A percentile compares a stretch with the other conserved stretches of the same genome.
Evolutionary conservation across 2,329 filamentous ascomycete genomes (phyloP).

Genomic region (Didymella pinodella): DNA sequence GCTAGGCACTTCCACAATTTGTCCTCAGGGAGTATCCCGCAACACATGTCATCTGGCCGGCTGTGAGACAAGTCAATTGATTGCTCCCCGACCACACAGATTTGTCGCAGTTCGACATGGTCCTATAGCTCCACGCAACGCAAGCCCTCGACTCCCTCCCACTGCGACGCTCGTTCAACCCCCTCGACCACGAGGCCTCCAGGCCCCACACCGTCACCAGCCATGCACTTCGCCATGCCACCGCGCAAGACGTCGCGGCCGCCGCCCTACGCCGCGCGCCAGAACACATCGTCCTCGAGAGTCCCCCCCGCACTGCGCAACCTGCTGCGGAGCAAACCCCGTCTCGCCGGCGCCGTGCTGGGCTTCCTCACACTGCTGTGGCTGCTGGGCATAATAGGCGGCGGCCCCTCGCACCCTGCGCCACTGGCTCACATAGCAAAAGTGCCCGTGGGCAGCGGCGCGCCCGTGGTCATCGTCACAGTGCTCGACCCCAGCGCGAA

Average conservation of each 20-base stretch:
- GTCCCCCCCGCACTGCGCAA: constrained; percentile 57
- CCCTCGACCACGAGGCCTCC: constrained; percentile 16
- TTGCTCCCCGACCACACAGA: background rate
- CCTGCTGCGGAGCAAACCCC: constrained; percentile 66
- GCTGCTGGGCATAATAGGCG: constrained; percentile 46
- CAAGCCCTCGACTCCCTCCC: background rate
- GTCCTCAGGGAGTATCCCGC: constrained; percentile 9
- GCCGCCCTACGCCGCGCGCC: constrained; percentile 71
- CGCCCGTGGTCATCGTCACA: constrained; percentile 80
- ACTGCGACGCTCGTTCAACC: constrained; percentile 9
- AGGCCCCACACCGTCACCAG: constrained; percentile 35
- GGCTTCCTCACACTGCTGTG: constrained; percentile 58
- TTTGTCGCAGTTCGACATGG: constrained; percentile 24
- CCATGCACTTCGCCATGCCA: constrained; percentile 87
- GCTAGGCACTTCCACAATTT: constrained; percentile 16
- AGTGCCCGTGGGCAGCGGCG: constrained; percentile 54
- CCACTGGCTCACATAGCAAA: constrained; percentile 33
- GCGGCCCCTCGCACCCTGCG: constrained; percentile 31
- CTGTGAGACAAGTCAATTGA: constrained; percentile 8
- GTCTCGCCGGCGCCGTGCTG: constrained; percentile 64
- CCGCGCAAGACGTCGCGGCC: constrained; percentile 83
- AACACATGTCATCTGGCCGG: constrained; percentile 16
- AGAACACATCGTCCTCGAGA: constrained; percentile 27
- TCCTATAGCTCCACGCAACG: constrained; percentile 21
- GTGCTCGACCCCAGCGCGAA: constrained; percentile 75